phyloP scores from a whole-genome alignment of 1,139 yeast species.

The Scheffersomyces quercinus region DNA sequence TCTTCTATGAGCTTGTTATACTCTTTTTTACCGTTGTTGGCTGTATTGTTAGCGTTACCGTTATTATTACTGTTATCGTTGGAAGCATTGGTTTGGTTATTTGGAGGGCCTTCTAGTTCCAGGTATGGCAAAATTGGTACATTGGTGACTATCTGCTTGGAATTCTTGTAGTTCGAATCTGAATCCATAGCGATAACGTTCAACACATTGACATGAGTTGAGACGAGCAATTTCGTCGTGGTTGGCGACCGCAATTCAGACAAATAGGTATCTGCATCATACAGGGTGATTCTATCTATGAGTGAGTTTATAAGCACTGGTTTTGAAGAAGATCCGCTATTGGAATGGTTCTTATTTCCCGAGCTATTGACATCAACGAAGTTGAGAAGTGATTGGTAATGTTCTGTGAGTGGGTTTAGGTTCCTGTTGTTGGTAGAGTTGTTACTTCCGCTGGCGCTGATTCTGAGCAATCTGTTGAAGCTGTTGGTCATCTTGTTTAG shows the following conservation, averaged over 20 bases:
- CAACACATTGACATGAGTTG: constrained; percentile 38
- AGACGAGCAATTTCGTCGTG: constrained; percentile 28
- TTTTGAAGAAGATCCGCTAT: constrained; percentile 7
- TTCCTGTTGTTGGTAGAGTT: constrained; percentile 17
- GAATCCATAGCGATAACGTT: constrained; percentile 36
- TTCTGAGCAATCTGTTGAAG: constrained; percentile 32
- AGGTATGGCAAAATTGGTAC: constrained; percentile 24
- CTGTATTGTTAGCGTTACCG: constrained; percentile 1
- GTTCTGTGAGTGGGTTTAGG: constrained; percentile 24
- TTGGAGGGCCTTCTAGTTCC: constrained; percentile 7
- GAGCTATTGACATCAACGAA: constrained; percentile 21
- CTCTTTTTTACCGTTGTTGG: constrained; percentile 5
- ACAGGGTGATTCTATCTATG: constrained; percentile 24
- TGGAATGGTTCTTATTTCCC: constrained; percentile 36
- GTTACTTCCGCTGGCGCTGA: constrained; percentile 12
- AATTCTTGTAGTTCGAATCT: constrained; percentile 21
- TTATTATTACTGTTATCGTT: constrained; percentile 1
- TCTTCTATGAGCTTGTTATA: constrained; percentile 28
- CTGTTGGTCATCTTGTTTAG: constrained; percentile 31
- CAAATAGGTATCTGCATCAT: constrained; percentile 24
- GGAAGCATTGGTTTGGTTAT: not conserved
- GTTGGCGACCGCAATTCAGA: constrained; percentile 18
- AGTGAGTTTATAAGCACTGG: constrained; percentile 1
- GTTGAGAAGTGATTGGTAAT: constrained; percentile 21
- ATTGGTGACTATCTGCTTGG: constrained; percentile 20